These are phyloP conservation scores for Auricularia heimuer DNA, from an alignment of 768 basidiomycete genomes.

Conservation along the genomic window DNA sequence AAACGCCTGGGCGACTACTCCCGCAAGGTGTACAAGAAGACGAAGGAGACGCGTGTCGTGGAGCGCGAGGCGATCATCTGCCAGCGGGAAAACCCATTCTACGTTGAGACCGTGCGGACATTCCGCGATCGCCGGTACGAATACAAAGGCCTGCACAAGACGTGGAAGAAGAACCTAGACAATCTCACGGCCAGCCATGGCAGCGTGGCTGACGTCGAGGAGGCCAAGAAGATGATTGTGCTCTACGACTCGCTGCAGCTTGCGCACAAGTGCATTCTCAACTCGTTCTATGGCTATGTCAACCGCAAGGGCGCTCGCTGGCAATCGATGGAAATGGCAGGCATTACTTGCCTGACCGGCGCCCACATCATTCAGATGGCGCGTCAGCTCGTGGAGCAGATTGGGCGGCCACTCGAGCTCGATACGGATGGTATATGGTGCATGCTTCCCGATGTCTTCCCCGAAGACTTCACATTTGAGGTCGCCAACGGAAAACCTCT, in stretches of 20 bases:
- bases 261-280: constrained; percentile 98
- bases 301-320: constrained; percentile 99
- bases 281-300: constrained; percentile 99
- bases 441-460: constrained; percentile 97
- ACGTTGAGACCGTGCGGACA: constrained; percentile 93
- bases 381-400: constrained; percentile 90
- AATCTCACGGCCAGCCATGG: constrained; percentile 53
- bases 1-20: constrained; percentile 98
- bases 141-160: constrained; percentile 97
- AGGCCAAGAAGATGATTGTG: constrained; percentile 98
- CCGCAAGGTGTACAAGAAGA: constrained; percentile 96
- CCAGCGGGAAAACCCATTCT: constrained; percentile 97
- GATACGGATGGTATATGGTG: constrained; percentile 99
- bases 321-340: constrained; percentile 99
- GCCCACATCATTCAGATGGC: constrained; percentile 99
- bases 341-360: constrained; percentile 95
- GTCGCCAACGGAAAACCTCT: constrained; percentile 79
- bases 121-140: constrained; percentile 98
- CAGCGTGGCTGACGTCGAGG: constrained; percentile 78
- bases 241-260: constrained; percentile 97
- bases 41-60: constrained; percentile 93
- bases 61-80: constrained; percentile 92
- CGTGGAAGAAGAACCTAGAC: constrained; percentile 98
- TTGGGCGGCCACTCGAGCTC: constrained; percentile 91
- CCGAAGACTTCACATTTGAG: constrained; percentile 96